Base-by-base conservation (phyloP, 176 grass and related monocot species). In the Carex littledalei region DNA sequence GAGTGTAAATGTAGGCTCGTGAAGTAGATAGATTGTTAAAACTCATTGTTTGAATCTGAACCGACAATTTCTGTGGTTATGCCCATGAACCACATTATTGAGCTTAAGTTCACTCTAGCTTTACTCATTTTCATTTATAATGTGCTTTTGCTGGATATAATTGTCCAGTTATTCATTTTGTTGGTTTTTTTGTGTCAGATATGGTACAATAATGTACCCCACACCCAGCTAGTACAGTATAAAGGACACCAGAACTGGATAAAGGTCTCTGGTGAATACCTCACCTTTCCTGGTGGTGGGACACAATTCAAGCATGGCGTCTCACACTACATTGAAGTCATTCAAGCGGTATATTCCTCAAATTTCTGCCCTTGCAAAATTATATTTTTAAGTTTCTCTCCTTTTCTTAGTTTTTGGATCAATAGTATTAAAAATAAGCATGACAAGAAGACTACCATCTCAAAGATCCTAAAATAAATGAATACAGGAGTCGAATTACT, bases 221-320 rank as follows among this genome's bases (percentile, higher is more conserved):
- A 92, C 57, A 91, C 90, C 9, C 92, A 92, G 82, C 86, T 97
- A 71, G 94, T 87, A 59, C 43, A 84, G 62, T 90, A 91, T 84
- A 97, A 97, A 88, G 92, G 94, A 15, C 92, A 94, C 62, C 94
- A 97, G 65, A 97, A 97, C 69, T 94, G 94, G 94, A 63, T 94
- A 15, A 94, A 94, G 60, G 84, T 94, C 58, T 90, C 92, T 22
- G 92, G 94, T 49, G 94, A 94, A 37, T 85, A 91, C 55, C 90
- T 97, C 7, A 87, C 62, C 16, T 97, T 97, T 53, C 92, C 92
- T 0, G 92, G 94, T 67, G 94, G 92, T 6, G 94, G 94, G 45
- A 97, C 94, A 62, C 94, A 97, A 47, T 94, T 97, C 89, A 97
- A 94, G 63, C 81, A 88, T 53, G 94, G 92, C 31, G 94, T 91